Conservation (phyloP, 2,329 filamentous ascomycete genomes). For the Scytalidium sp. region DNA sequence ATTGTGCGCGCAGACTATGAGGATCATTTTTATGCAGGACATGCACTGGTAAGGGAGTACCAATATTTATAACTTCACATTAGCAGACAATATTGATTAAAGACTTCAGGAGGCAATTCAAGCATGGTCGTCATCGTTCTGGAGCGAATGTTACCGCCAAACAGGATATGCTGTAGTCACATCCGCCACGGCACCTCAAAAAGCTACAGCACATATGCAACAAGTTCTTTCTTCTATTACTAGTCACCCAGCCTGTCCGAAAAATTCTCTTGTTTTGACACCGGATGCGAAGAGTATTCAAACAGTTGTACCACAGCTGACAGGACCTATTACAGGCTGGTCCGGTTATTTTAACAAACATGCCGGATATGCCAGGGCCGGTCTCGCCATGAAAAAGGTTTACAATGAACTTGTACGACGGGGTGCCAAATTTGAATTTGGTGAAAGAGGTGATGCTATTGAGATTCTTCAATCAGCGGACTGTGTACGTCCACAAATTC, state of each 20-base stretch:
- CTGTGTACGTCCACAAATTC: constrained; percentile 32
- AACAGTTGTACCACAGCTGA: constrained; percentile 39
- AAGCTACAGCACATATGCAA: constrained; percentile 37
- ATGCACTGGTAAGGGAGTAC: background rate
- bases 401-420: constrained; percentile 35
- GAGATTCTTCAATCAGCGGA: constrained; percentile 26
- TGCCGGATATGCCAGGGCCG: constrained; percentile 44
- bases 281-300: constrained; percentile 18
- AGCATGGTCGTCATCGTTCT: constrained; percentile 43
- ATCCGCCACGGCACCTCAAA: constrained; percentile 36
- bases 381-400: constrained; percentile 37
- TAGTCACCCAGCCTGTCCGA: constrained; percentile 30
- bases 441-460: constrained; percentile 15
- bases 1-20: constrained; percentile 78
- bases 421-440: constrained; percentile 19
- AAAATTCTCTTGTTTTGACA: constrained; percentile 30
- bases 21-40: constrained; percentile 59
- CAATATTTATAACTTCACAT: too few species aligned
- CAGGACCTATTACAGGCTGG: constrained; percentile 42
- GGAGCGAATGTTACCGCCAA: constrained; percentile 42
- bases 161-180: constrained; percentile 43
- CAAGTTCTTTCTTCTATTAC: constrained; percentile 31
- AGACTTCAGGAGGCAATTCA: constrained; percentile 42
- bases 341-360: constrained; percentile 46
- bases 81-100: background rate